A percentile compares a stretch with the other conserved stretches of the same genome.
These are phyloP conservation scores for Hypoxylon sp. DNA, from an alignment of 2,329 filamentous ascomycete genomes.

Conservation along the genomic window DNA sequence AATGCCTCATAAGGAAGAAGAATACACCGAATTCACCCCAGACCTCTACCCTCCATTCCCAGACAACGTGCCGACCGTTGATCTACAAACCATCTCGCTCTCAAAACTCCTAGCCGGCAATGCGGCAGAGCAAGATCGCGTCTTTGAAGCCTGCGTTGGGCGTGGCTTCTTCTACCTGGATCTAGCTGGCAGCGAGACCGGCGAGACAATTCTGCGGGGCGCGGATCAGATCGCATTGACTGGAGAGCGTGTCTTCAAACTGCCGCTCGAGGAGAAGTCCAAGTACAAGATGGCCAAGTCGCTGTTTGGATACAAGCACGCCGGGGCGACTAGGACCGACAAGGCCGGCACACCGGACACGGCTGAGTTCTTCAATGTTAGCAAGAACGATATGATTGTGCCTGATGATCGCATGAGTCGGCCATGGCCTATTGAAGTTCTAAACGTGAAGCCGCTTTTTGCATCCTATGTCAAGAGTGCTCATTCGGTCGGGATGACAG, in stretches of 20 bases:
- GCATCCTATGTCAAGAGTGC: slow-evolving; percentile 49
- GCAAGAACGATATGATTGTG: slow-evolving; percentile 54
- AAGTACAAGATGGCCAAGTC: slow-evolving; percentile 45
- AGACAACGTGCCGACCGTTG: slow-evolving; percentile 47
- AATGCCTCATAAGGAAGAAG: slow-evolving; percentile 50
- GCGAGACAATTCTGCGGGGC: slow-evolving; percentile 42
- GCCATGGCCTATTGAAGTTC: slow-evolving; percentile 50
- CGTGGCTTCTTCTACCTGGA: slow-evolving; percentile 56
- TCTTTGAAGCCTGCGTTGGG: slow-evolving; percentile 50
- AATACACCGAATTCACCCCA: slow-evolving; percentile 48
- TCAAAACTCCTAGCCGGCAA: slow-evolving; percentile 47
- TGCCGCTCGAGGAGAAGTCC: slow-evolving; percentile 53
- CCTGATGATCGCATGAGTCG: slow-evolving; percentile 46
- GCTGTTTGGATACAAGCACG: slow-evolving; percentile 55
- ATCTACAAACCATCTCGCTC: slow-evolving; percentile 53
- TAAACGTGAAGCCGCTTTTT: slow-evolving; percentile 48
- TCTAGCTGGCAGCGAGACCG: slow-evolving; percentile 44
- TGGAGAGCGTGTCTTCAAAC: slow-evolving; percentile 49
- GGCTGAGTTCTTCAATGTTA: slow-evolving; percentile 56
- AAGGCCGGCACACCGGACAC: slow-evolving; percentile 51
- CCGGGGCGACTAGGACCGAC: slow-evolving; percentile 52
- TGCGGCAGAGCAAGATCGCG: slow-evolving; percentile 45
- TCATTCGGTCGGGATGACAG: slow-evolving; percentile 51
- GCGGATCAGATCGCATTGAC: slow-evolving; percentile 47
- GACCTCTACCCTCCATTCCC: slow-evolving; percentile 51